Conservation (phyloP, 352 stramenopile genomes). For the Sclerospora graminicola region DNA sequence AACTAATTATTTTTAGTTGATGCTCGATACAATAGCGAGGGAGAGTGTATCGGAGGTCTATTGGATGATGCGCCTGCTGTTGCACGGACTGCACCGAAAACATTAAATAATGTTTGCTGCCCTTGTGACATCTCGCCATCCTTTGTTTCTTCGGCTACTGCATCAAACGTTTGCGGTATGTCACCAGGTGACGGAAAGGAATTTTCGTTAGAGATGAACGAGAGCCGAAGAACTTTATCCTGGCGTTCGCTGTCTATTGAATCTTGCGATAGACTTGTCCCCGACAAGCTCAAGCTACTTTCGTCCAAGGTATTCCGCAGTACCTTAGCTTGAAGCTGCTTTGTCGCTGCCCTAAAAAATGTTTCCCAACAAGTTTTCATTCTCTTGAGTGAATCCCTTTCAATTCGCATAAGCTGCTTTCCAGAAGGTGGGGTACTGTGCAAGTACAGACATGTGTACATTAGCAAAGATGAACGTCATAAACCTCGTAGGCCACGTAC, state of each 20-base stretch:
- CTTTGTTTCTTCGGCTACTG: slow-evolving; percentile 15
- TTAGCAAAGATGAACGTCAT: not conserved
- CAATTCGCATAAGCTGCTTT: slow-evolving; percentile 2
- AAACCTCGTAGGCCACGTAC: slow-evolving; percentile 3
- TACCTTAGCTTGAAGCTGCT: no score
- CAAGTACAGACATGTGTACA: not conserved
- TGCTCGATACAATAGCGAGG: no score
- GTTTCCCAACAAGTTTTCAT: not conserved
- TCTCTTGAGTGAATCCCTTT: not conserved
- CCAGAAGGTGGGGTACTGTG: slow-evolving; percentile 15
- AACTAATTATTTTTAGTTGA: no score
- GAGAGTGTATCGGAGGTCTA: no score
- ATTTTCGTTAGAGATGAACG: slow-evolving; percentile 12
- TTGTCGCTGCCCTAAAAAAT: no score
- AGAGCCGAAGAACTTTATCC: slow-evolving; percentile 7
- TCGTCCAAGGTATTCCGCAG: no score
- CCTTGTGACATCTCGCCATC: slow-evolving; percentile 5
- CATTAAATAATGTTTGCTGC: slow-evolving; percentile 8
- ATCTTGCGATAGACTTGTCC: slow-evolving; percentile 24
- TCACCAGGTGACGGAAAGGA: slow-evolving; percentile 19
- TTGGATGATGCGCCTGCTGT: no score
- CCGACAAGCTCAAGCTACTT: slow-evolving; percentile 14
- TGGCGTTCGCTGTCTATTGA: slow-evolving; percentile 11
- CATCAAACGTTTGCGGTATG: slow-evolving; percentile 2
- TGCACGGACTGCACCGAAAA: slow-evolving; percentile 6